Evolutionary conservation across 2,329 filamentous ascomycete species (phyloP), one percentile per base, ranked within the genome.

Genomic region (Escovopsis weberi): DNA sequence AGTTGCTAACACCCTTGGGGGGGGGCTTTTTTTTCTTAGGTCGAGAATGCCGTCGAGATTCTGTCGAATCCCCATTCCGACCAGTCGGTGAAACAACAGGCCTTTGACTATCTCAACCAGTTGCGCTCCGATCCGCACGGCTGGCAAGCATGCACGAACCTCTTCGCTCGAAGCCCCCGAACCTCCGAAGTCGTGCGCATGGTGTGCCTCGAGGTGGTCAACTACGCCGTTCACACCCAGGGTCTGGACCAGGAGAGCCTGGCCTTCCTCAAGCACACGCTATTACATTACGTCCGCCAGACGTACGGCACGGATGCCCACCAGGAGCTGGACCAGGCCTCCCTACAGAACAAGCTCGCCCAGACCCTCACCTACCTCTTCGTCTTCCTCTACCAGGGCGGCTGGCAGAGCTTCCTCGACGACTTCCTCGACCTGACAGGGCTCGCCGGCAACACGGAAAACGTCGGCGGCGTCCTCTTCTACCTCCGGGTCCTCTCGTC

Each of bases 331-430:
- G 91, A 98, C 59, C 76, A 80, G 8, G 61, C 77, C 23, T 75
- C 76, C 50, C 80, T 98, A 37, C 89, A 96, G 64, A 98, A 96
- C 67, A 98, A 98, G 65, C 77, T 98, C 51, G 88, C 89, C 38
- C 91, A 98, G 65, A 94, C 88, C 11, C 68, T 98, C 53, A 98
- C 91, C 9, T 91, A 86, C 56, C 78, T 98, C 40, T 98, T 98
- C 61, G 82, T 86, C 33, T 78, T 80, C 11, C 72, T 94, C 43
- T 98, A 98, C 61, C 78, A 78, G 42, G 77, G 82, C 42, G 82
- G 83, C 33, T 98, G 91, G 91, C 75, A 85, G 54, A 77, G 70
- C 46, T 96, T 95, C 62, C 80, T 98, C 58, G 85, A 94, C 55
- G 91, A 98, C 58, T 84, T 96, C 52, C 69, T 91, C 47, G 72